Evolutionary conservation across 2,329 filamentous ascomycete species (phyloP).

Genomic region (Fusarium scirpi): DNA sequence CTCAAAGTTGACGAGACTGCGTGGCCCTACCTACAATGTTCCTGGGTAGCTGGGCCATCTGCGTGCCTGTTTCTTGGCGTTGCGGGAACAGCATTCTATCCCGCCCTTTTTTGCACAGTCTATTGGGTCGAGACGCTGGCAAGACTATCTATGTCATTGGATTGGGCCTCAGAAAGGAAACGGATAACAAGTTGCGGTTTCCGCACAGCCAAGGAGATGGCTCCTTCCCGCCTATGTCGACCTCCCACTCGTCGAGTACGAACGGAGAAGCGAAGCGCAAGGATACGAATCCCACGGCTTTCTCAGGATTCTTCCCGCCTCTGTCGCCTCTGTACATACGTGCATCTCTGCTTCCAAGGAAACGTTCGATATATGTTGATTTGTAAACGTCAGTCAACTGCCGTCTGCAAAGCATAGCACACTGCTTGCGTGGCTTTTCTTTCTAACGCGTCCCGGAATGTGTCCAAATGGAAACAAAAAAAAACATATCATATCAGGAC

Average conservation of each 20-base stretch:
- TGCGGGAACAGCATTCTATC: constrained; percentile 9
- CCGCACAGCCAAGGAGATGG: constrained; percentile 32
- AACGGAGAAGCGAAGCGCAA: constrained; percentile 42
- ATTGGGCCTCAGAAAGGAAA: constrained; percentile 26
- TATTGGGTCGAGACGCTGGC: constrained; percentile 16
- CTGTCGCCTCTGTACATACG: constrained; percentile 26
- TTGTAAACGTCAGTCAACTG: constrained; percentile 21
- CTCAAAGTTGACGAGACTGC: constrained; percentile 20
- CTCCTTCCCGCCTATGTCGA: constrained; percentile 37
- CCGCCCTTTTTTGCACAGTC: constrained; percentile 4
- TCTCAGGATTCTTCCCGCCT: constrained; percentile 36
- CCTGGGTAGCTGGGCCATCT: constrained; percentile 17
- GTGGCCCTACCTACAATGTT: constrained; percentile 27
- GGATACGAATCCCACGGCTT: constrained; percentile 46
- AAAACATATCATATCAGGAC: background rate
- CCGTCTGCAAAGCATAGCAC: constrained; percentile 29
- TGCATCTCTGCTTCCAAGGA: constrained; percentile 27
- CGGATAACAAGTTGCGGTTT: constrained; percentile 20
- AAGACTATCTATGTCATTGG: constrained; percentile 11
- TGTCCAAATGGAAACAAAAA: background rate
- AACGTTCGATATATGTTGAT: constrained; percentile 15
- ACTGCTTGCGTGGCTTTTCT: constrained; percentile 13
- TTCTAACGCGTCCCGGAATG: constrained; percentile 1
- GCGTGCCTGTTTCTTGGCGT: constrained; percentile 20
- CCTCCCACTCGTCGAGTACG: constrained; percentile 35